Percentiles rank a stretch among this genome's conserved stretches.
phyloP scores from a whole-genome alignment of 2,329 filamentous ascomycete species.

The Aspergillus sp. region DNA sequence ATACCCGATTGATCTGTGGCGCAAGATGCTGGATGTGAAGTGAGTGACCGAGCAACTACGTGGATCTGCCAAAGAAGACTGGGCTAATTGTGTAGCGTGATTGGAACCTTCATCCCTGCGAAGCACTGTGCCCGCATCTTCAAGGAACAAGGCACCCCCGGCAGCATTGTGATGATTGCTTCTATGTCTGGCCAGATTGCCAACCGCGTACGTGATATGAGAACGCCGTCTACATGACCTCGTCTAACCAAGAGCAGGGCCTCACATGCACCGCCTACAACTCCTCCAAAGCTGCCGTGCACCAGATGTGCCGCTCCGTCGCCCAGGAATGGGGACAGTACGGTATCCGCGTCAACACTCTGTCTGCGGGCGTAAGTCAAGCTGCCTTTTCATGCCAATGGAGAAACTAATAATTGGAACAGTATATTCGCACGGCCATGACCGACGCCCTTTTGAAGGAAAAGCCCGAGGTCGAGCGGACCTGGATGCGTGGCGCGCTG shows the following conservation, averaged over 20 bases:
- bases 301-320: slow-evolving; percentile 48
- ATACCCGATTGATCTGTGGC: slow-evolving; percentile 39
- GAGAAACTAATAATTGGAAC: not conserved
- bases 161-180: slow-evolving; percentile 66
- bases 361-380: slow-evolving; percentile 62
- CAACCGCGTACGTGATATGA: slow-evolving; percentile 45
- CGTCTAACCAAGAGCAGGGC: slow-evolving; percentile 48
- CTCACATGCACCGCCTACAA: slow-evolving; percentile 60
- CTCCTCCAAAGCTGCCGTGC: slow-evolving; percentile 49
- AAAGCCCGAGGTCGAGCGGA: slow-evolving; percentile 51
- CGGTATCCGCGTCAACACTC: slow-evolving; percentile 75
- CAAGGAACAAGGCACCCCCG: slow-evolving; percentile 53
- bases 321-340: slow-evolving; percentile 53
- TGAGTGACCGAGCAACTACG: slow-evolving; percentile 7
- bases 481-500: slow-evolving; percentile 53
- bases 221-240: too few species aligned
- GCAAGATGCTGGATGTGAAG: slow-evolving; percentile 36
- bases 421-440: slow-evolving; percentile 51
- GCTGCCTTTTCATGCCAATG: too few species aligned
- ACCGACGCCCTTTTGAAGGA: slow-evolving; percentile 44
- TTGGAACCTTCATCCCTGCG: slow-evolving; percentile 35
- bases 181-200: slow-evolving; percentile 68
- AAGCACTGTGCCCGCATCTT: slow-evolving; percentile 45
- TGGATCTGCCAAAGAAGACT: not conserved
- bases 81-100: slow-evolving; percentile 20